A percentile compares a stretch with the other conserved stretches of the same genome.
Conservation (phyloP, 148 eudicot genomes). For the Oxyria digyna region DNA sequence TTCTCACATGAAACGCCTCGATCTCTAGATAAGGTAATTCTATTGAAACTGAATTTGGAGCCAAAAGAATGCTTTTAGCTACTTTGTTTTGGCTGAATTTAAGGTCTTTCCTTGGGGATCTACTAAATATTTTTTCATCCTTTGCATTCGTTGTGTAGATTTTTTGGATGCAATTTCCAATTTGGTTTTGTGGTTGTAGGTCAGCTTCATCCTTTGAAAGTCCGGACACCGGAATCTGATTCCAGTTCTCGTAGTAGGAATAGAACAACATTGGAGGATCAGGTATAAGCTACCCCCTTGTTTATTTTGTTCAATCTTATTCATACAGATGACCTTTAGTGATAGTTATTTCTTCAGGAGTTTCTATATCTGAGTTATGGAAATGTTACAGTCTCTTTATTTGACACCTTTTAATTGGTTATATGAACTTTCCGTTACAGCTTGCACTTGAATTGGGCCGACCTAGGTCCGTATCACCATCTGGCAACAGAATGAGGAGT, state of each 20-base stretch:
- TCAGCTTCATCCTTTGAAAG: conserved; percentile 14
- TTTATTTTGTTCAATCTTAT: not conserved
- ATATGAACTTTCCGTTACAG: conserved; percentile 21
- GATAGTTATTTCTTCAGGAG: not conserved
- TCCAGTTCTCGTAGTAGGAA: conserved; percentile 19
- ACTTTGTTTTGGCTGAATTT: not conserved
- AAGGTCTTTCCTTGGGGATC: not conserved
- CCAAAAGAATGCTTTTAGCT: not conserved
- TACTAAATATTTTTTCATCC: not conserved
- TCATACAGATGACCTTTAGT: not conserved
- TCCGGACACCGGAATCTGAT: conserved; percentile 17
- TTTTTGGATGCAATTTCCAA: not conserved
- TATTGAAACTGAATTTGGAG: not conserved
- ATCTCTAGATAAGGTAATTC: not conserved
- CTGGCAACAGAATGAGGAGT: conserved; percentile 55
- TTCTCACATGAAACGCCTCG: not conserved
- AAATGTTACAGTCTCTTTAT: not conserved
- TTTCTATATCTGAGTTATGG: not conserved
- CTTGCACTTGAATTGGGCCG: conserved; percentile 26
- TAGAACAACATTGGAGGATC: conserved; percentile 12
- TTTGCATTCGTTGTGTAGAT: not conserved
- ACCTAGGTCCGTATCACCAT: conserved; percentile 18
- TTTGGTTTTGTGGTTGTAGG: conserved; percentile 19
- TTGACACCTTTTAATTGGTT: conserved; percentile 4
- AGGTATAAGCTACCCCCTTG: conserved; percentile 17